Evolutionary conservation across 176 grass and related monocot genomes (phyloP).

Genomic region (Chloris gayana): DNA sequence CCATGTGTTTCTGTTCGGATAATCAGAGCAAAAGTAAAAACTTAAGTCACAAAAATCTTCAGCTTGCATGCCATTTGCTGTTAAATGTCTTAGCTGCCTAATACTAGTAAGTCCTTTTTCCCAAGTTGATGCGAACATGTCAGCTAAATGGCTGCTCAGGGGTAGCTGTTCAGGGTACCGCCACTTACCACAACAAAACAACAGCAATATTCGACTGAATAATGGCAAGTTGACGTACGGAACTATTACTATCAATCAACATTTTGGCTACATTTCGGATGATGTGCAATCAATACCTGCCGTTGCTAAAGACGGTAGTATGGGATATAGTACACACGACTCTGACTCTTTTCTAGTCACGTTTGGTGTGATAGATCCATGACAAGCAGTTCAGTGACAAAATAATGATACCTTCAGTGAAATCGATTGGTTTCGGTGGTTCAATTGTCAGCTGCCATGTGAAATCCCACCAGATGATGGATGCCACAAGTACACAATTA

Average conservation of each 20-base stretch:
- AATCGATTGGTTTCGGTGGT: conserved; percentile 3
- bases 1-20: conserved; percentile 84
- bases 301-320: background rate
- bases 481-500: background rate
- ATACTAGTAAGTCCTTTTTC: background rate
- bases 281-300: background rate
- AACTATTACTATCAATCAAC: background rate
- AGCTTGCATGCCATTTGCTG: background rate
- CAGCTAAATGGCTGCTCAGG: background rate
- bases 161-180: too few relatives aligned
- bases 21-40: background rate
- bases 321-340: background rate
- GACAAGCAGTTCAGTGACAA: background rate
- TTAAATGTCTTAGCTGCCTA: background rate
- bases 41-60: background rate
- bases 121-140: background rate
- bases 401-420: background rate
- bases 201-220: background rate
- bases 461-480: background rate
- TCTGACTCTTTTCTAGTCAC: background rate
- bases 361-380: background rate
- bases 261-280: background rate
- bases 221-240: background rate
- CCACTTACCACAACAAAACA: background rate
- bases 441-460: conserved; percentile 4